Percentiles rank a stretch among this genome's conserved stretches.
Conservation (phyloP, 2,329 filamentous ascomycete genomes). For the Xylaria sp. region DNA sequence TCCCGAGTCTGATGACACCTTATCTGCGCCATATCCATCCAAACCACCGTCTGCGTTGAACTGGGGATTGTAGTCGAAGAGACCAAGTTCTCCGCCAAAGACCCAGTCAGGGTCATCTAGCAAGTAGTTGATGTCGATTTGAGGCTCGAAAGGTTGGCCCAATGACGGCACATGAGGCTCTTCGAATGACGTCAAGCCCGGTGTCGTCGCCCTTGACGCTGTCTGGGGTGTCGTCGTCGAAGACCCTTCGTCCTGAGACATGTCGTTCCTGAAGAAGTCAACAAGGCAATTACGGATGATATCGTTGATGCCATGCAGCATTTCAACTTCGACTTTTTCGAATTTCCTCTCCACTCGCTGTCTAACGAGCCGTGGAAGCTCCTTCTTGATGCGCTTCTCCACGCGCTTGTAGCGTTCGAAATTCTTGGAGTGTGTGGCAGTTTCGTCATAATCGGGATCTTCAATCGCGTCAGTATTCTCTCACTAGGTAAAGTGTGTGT, state of each 20-base stretch:
- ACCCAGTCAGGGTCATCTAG: constrained; percentile 33
- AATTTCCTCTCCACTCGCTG: constrained; percentile 46
- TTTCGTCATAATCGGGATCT: constrained; percentile 45
- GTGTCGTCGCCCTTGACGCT: constrained; percentile 38
- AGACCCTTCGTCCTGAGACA: constrained; percentile 39
- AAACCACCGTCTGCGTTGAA: constrained; percentile 27
- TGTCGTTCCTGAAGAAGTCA: constrained; percentile 43
- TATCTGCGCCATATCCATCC: constrained; percentile 36
- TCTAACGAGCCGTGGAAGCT: constrained; percentile 43
- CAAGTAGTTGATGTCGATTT: constrained; percentile 38
- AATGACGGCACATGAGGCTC: constrained; percentile 10
- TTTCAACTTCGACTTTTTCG: constrained; percentile 42
- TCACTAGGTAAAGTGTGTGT: neutral
- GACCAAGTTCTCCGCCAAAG: constrained; percentile 1
- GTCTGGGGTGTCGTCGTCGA: constrained; percentile 39
- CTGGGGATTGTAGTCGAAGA: constrained; percentile 32
- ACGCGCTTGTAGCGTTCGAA: constrained; percentile 41
- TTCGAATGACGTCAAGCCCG: constrained; percentile 20
- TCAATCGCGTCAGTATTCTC: constrained; percentile 30
- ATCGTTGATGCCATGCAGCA: constrained; percentile 42
- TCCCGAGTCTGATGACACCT: constrained; percentile 45
- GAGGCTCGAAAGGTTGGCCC: constrained; percentile 19
- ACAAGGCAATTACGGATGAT: constrained; percentile 44
- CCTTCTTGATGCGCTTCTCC: constrained; percentile 43
- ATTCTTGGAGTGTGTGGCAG: constrained; percentile 35